These are phyloP conservation scores for Aspergillus sp. DNA, from an alignment of 2,329 filamentous ascomycete species.

Conservation along the genomic window DNA sequence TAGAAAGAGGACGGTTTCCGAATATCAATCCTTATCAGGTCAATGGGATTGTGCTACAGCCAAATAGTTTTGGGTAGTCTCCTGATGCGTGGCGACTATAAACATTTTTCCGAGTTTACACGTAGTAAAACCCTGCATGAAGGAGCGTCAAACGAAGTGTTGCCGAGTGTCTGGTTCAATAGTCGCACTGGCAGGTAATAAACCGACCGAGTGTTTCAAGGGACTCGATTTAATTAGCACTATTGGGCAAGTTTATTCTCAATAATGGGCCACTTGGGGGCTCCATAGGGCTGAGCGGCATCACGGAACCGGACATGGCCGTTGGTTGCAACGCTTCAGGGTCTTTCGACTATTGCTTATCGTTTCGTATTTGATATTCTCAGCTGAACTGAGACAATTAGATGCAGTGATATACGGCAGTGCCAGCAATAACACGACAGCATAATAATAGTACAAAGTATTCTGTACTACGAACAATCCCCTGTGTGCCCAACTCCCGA, in stretches of 20 bases:
- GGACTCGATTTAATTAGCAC: not conserved
- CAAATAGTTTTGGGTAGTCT: too few species aligned
- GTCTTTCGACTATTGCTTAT: too few species aligned
- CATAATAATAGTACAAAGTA: not conserved
- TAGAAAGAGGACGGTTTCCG: not conserved
- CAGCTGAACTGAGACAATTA: too few species aligned
- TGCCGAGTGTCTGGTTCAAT: not conserved
- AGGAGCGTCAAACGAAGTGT: not conserved
- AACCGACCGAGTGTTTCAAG: not conserved
- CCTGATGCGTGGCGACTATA: too few species aligned
- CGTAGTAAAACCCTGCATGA: not conserved
- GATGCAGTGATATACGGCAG: too few species aligned
- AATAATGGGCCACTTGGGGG: not conserved
- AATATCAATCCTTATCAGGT: not conserved
- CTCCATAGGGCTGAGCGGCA: not conserved
- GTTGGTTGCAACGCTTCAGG: not conserved
- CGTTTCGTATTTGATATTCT: too few species aligned
- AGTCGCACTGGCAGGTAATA: not conserved
- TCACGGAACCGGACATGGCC: not conserved
- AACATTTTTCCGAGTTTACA: too few species aligned
- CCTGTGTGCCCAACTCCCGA: slow-evolving; percentile 7
- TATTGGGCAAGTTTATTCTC: not conserved
- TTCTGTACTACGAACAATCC: not conserved
- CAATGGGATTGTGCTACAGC: too few species aligned
- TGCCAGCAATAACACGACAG: too few species aligned